phyloP scores from a whole-genome alignment of 2,329 filamentous ascomycete species.

The Passalora sequoiae region DNA sequence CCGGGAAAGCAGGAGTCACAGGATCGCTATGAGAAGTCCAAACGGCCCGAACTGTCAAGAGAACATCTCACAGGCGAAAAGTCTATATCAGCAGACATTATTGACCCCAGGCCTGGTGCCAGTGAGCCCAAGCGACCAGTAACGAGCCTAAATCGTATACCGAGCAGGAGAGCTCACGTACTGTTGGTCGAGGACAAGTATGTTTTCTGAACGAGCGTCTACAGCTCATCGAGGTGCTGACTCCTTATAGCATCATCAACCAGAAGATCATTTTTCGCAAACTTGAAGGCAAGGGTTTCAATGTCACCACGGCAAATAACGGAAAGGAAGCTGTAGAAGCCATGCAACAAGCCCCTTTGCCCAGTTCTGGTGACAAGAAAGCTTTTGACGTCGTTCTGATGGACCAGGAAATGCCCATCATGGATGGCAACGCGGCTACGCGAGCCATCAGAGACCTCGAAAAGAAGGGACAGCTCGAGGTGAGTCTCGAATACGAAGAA shows the following conservation, averaged over 20 bases:
- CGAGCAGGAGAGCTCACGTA: constrained; percentile 16
- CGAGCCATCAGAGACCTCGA: constrained; percentile 27
- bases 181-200: constrained; percentile 29
- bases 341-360: constrained; percentile 19
- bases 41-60: constrained; percentile 2
- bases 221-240: no score
- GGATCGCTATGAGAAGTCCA: not conserved
- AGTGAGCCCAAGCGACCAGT: constrained; percentile 17
- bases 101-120: constrained; percentile 21
- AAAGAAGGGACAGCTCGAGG: constrained; percentile 15
- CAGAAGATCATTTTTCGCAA: constrained; percentile 30
- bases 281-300: constrained; percentile 26
- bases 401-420: constrained; percentile 30
- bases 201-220: not conserved
- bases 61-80: constrained; percentile 4
- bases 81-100: constrained; percentile 13
- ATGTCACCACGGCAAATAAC: constrained; percentile 31
- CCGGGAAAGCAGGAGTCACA: constrained; percentile 2
- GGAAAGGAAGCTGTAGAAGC: constrained; percentile 31
- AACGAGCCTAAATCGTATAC: constrained; percentile 6
- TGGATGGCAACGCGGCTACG: constrained; percentile 31
- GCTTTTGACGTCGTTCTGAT: constrained; percentile 32
- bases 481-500: not conserved
- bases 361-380: constrained; percentile 13
- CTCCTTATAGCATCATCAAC: constrained; percentile 28